These are phyloP conservation scores for Colletotrichum cereale DNA, from an alignment of 2,329 filamentous ascomycete species.

Conservation along the genomic window DNA sequence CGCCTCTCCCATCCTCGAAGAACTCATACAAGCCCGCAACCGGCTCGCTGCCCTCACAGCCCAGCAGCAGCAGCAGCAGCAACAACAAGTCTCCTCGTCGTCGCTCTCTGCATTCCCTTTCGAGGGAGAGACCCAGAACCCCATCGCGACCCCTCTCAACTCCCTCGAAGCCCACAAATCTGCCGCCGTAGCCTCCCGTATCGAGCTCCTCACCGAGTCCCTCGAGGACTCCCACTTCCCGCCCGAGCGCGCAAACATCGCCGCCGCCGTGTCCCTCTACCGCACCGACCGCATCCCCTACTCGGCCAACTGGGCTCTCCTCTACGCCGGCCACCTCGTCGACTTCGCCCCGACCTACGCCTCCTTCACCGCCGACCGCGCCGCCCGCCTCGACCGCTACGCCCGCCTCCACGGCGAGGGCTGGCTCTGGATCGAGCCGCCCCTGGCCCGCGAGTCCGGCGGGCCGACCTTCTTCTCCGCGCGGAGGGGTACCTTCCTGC, in stretches of 20 bases:
- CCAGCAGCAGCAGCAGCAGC: slow-evolving; percentile 9
- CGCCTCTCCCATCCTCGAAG: slow-evolving; percentile 16
- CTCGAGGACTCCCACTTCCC: slow-evolving; percentile 50
- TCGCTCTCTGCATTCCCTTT: not conserved
- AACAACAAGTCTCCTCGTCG: not conserved
- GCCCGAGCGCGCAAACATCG: slow-evolving; percentile 56
- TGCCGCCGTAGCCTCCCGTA: slow-evolving; percentile 48
- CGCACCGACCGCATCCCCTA: slow-evolving; percentile 54
- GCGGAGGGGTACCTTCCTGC: slow-evolving; percentile 48
- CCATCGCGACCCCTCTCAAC: not conserved
- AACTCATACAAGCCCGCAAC: slow-evolving; percentile 28
- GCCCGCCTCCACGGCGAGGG: slow-evolving; percentile 51
- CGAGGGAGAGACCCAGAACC: not conserved
- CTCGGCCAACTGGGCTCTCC: slow-evolving; percentile 54
- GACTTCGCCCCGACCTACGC: slow-evolving; percentile 54
- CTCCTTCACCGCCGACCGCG: slow-evolving; percentile 54
- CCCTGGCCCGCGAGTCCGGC: slow-evolving; percentile 47
- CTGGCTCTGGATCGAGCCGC: slow-evolving; percentile 62
- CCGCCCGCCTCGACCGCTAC: slow-evolving; percentile 55
- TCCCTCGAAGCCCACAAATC: slow-evolving; percentile 32
- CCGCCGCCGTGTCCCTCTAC: slow-evolving; percentile 57
- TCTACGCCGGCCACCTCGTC: slow-evolving; percentile 58
- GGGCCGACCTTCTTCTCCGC: slow-evolving; percentile 42
- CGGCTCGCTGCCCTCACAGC: slow-evolving; percentile 8
- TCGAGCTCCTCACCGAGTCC: slow-evolving; percentile 48